Percentiles rank a stretch among this genome's conserved stretches.
phyloP scores from a whole-genome alignment of 1,284 basidiomycete genomes.

The Irpex sp. region DNA sequence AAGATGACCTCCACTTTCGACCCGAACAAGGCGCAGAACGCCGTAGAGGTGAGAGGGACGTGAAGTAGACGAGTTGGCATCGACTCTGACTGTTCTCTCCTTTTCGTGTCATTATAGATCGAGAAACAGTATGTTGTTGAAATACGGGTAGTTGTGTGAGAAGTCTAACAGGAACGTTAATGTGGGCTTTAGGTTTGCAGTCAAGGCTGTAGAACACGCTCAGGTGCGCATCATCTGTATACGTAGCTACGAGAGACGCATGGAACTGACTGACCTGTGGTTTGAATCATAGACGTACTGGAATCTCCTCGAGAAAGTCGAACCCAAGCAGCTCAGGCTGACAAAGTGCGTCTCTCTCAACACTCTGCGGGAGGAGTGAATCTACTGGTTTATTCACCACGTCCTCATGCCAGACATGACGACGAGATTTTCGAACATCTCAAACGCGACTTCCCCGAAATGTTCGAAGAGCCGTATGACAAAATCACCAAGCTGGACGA shows the following conservation, averaged over 20 bases:
- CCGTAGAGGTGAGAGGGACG: constrained; percentile 73
- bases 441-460: constrained; percentile 87
- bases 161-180: background rate
- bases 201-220: constrained; percentile 95
- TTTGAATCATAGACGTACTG: constrained; percentile 83
- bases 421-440: constrained; percentile 92
- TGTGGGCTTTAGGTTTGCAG: constrained; percentile 78
- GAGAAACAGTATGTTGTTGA: constrained; percentile 88
- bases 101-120: constrained; percentile 61
- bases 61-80: background rate
- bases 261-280: constrained; percentile 1
- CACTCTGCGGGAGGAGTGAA: too few relatives aligned
- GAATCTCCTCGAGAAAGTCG: constrained; percentile 90
- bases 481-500: constrained; percentile 87
- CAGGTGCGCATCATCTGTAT: constrained; percentile 61
- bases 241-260: background rate
- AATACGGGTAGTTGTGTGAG: background rate
- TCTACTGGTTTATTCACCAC: too few relatives aligned
- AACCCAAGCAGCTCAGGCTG: constrained; percentile 81
- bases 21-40: constrained; percentile 89
- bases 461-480: constrained; percentile 69
- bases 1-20: constrained; percentile 73
- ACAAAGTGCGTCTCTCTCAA: constrained; percentile 67
- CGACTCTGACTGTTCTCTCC: background rate
- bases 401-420: constrained; percentile 69